phyloP scores from a whole-genome alignment of 495 filamentous ascomycete species.

The Glutinoglossum americanum region DNA sequence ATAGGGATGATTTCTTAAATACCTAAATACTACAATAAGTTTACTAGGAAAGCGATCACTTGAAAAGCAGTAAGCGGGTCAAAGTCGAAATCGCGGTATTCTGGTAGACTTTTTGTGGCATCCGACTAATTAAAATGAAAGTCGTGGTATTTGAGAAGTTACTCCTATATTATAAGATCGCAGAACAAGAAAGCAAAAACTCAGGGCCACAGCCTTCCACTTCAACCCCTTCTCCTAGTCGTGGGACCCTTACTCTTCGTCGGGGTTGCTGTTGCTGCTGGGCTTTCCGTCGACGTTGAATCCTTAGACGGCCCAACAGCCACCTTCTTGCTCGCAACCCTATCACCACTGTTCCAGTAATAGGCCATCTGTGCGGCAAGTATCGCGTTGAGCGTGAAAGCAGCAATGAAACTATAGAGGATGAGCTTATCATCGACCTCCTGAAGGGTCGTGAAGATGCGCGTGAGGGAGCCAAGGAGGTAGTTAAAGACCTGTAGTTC shows the following conservation, averaged over 20 bases:
- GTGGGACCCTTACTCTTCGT: background rate
- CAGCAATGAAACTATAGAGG: slow-evolving; percentile 77
- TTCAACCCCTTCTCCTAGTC: background rate
- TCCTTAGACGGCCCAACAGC: background rate
- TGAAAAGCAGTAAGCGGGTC: no score
- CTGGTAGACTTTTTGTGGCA: no score
- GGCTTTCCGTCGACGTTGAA: background rate
- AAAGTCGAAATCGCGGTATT: no score
- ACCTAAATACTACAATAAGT: no score
- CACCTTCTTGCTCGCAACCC: background rate
- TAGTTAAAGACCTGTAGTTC: slow-evolving; percentile 78
- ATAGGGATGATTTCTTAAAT: no score
- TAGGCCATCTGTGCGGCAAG: slow-evolving; percentile 82
- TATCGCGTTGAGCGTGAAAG: slow-evolving; percentile 68
- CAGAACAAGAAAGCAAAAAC: background rate
- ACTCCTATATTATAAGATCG: background rate
- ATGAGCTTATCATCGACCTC: slow-evolving; percentile 93
- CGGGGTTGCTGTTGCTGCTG: background rate
- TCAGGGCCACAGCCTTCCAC: background rate
- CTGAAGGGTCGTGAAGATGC: slow-evolving; percentile 91
- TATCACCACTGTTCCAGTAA: slow-evolving; percentile 62
- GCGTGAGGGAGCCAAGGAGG: slow-evolving; percentile 68
- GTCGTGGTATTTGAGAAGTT: no score
- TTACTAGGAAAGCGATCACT: no score
- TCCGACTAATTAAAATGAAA: no score